Conservation (phyloP, 148 eudicot genomes). For the Rhododendron molle region DNA sequence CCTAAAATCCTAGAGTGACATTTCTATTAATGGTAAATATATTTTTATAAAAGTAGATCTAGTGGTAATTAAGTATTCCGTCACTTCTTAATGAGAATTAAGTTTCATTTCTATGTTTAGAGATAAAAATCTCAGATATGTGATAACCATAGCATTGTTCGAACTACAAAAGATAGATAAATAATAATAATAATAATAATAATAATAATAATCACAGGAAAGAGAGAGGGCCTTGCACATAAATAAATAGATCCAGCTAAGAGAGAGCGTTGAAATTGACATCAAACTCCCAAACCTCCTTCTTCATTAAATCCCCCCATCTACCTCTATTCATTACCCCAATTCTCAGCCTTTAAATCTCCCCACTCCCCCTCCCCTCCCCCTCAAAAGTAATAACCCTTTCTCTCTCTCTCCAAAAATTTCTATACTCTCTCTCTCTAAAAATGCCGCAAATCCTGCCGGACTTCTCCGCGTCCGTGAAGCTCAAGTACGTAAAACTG, state of each 20-base stretch:
- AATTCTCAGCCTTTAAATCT: constrained; percentile 31
- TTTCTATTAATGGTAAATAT: too few relatives aligned
- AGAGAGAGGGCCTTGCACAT: background rate
- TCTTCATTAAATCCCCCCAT: constrained; percentile 52
- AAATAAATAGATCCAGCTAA: constrained; percentile 34
- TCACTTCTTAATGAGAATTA: too few relatives aligned
- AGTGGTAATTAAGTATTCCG: too few relatives aligned
- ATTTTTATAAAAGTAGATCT: too few relatives aligned
- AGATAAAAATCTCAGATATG: too few relatives aligned
- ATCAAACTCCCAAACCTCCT: background rate
- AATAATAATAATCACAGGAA: too few relatives aligned
- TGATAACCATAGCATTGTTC: too few relatives aligned
- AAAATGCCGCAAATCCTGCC: constrained; percentile 29
- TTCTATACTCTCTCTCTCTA: background rate
- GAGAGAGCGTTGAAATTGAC: constrained; percentile 55
- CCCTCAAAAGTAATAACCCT: background rate
- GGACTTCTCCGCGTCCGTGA: constrained; percentile 29
- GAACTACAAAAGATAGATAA: too few relatives aligned
- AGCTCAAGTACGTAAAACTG: constrained; percentile 59
- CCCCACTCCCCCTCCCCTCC: background rate
- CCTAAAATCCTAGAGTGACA: too few relatives aligned
- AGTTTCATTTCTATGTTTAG: too few relatives aligned
- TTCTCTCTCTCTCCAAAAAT: background rate
- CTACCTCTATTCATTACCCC: constrained; percentile 56
- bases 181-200: too few relatives aligned